phyloP scores from a whole-genome alignment of 805 yeast genomes.

The Pichia phayaonensis region DNA sequence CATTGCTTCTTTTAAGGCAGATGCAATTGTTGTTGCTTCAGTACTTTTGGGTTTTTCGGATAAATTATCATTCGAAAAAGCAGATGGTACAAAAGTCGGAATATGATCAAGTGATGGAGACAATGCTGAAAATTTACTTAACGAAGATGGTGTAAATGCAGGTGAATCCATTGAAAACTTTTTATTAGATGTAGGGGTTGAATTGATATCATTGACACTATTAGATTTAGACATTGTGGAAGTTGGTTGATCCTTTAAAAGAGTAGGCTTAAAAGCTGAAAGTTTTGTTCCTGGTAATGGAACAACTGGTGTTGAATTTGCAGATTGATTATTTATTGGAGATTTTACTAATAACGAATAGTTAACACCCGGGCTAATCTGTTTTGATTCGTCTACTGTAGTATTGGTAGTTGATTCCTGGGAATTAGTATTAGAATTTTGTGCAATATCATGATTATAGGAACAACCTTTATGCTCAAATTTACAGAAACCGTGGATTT shows the following conservation, averaged over 20 bases:
- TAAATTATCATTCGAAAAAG: conserved; percentile 12
- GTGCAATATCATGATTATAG: conserved; percentile 56
- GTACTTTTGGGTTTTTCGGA: background rate
- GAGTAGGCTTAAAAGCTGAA: conserved; percentile 4
- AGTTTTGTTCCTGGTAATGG: conserved; percentile 6
- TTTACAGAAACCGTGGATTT: conserved; percentile 83
- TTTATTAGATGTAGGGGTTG: conserved; percentile 19
- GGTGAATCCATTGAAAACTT: conserved; percentile 50
- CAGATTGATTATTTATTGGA: background rate
- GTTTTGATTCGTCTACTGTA: background rate
- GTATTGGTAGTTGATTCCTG: conserved; percentile 2
- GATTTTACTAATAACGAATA: conserved; percentile 10
- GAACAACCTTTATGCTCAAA: conserved; percentile 84
- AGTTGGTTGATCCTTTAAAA: conserved; percentile 1
- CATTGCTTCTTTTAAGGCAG: background rate
- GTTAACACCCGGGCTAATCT: background rate
- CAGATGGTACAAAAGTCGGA: conserved; percentile 42
- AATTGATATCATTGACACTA: background rate
- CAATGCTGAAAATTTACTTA: conserved; percentile 35
- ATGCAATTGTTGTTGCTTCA: background rate
- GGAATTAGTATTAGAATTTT: conserved; percentile 10
- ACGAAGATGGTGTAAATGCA: conserved; percentile 40
- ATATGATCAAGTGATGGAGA: conserved; percentile 43
- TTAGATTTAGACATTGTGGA: background rate
- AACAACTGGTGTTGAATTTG: conserved; percentile 1